Evolutionary conservation across 345 rosid species (phyloP).

Genomic region (Brassica juncea): DNA sequence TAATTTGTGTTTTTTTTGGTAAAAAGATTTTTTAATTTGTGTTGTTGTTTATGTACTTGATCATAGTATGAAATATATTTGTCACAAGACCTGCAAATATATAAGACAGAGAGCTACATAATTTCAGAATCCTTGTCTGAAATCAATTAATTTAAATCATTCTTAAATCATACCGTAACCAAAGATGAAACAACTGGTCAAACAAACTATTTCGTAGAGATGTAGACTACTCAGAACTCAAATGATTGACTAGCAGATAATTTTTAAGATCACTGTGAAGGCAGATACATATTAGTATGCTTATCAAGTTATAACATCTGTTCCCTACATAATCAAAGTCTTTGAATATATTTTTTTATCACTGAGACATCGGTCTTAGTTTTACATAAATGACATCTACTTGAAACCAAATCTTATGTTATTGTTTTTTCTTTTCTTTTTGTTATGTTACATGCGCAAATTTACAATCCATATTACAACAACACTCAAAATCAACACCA

Average conservation of each 20-base stretch:
- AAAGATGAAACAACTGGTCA: neutral
- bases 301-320: slow-evolving; percentile 12
- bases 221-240: neutral
- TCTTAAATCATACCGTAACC: neutral
- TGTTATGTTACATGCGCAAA: slow-evolving; percentile 49
- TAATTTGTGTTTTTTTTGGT: neutral
- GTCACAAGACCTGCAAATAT: neutral
- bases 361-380: neutral
- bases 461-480: slow-evolving; percentile 40
- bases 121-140: neutral
- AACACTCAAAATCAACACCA: slow-evolving; percentile 52
- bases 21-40: no score
- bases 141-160: slow-evolving; percentile 11
- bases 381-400: neutral
- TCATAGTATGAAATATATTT: neutral
- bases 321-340: neutral
- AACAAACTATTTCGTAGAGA: neutral
- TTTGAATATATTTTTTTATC: neutral
- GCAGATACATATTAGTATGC: neutral
- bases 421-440: slow-evolving; percentile 1
- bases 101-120: neutral
- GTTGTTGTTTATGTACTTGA: no score
- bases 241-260: neutral
- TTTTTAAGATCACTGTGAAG: neutral
- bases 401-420: slow-evolving; percentile 14